phyloP scores from a whole-genome alignment of 2,329 filamentous ascomycete species.

The Xylariaceae sp. region DNA sequence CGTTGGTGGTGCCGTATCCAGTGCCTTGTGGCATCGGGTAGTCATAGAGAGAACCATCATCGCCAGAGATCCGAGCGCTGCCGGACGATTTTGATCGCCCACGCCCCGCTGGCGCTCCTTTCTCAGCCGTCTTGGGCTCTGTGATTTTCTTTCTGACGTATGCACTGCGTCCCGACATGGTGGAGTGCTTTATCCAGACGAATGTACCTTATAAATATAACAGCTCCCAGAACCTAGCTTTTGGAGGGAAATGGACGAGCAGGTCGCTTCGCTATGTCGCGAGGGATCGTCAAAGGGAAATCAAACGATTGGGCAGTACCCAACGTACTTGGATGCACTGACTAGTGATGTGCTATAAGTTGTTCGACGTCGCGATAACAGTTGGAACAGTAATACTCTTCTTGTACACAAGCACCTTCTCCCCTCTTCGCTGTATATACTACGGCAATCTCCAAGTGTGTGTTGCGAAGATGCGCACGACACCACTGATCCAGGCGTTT shows the following conservation, averaged over 20 bases:
- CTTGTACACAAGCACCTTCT: neutral
- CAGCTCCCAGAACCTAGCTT: neutral
- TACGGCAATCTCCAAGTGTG: neutral
- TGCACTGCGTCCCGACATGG: slow-evolving; percentile 65
- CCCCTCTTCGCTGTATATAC: slow-evolving; percentile 14
- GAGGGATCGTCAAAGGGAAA: neutral
- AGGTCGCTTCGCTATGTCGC: neutral
- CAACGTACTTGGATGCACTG: neutral
- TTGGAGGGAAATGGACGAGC: neutral
- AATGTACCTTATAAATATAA: too few relatives aligned
- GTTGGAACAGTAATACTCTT: neutral
- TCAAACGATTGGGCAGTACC: neutral
- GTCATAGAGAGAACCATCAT: slow-evolving; percentile 49
- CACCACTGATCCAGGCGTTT: slow-evolving; percentile 1
- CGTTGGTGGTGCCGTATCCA: slow-evolving; percentile 52
- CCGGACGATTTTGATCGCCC: slow-evolving; percentile 47
- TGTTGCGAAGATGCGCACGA: neutral
- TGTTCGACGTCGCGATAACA: neutral
- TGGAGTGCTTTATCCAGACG: neutral
- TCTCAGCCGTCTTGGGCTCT: slow-evolving; percentile 51
- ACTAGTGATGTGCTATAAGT: neutral
- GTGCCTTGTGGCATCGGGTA: slow-evolving; percentile 48
- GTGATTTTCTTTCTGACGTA: slow-evolving; percentile 66
- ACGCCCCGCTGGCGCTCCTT: slow-evolving; percentile 31
- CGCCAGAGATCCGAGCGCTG: slow-evolving; percentile 44